A percentile compares a stretch with the other conserved stretches of the same genome.
These are phyloP conservation scores for Musa schizocarpa DNA, from an alignment of 176 grass and related monocot genomes.

Conservation along the genomic window DNA sequence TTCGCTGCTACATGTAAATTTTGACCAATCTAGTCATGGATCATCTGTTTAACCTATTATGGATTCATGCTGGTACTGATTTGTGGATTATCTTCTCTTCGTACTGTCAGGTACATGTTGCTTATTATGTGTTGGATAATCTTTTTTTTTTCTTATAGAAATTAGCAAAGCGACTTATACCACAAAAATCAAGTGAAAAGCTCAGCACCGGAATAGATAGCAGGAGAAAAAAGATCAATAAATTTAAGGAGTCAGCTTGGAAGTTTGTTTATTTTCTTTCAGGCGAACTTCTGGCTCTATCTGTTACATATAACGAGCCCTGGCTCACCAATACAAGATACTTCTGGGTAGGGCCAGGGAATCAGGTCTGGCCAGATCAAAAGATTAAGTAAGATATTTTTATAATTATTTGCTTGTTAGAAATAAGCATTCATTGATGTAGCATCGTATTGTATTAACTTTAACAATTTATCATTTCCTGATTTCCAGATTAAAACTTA, in stretches of 20 bases:
- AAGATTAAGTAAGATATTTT: constrained; percentile 7
- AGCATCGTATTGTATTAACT: not conserved
- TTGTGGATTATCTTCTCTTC: too few species aligned
- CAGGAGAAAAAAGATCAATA: constrained; percentile 52
- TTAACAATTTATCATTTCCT: not conserved
- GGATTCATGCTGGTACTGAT: too few species aligned
- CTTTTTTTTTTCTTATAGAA: constrained; percentile 14
- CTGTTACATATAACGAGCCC: not conserved
- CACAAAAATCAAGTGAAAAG: constrained; percentile 11
- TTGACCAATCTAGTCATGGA: too few species aligned
- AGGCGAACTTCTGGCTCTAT: not conserved
- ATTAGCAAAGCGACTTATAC: constrained; percentile 42
- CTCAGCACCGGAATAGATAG: not conserved
- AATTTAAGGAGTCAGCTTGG: constrained; percentile 78
- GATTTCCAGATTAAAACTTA: constrained; percentile 3
- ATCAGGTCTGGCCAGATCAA: constrained; percentile 10
- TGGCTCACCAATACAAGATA: not conserved
- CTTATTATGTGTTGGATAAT: too few species aligned
- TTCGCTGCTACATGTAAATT: too few species aligned
- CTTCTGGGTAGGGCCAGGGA: constrained; percentile 9
- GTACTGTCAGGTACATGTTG: too few species aligned
- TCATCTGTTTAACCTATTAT: too few species aligned
- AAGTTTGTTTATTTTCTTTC: constrained; percentile 45
- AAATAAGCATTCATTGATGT: not conserved
- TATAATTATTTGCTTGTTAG: not conserved